Percentiles rank a stretch among this genome's conserved stretches.
Conservation (phyloP, 495 filamentous ascomycete genomes). For the Podospora fimiseda region DNA sequence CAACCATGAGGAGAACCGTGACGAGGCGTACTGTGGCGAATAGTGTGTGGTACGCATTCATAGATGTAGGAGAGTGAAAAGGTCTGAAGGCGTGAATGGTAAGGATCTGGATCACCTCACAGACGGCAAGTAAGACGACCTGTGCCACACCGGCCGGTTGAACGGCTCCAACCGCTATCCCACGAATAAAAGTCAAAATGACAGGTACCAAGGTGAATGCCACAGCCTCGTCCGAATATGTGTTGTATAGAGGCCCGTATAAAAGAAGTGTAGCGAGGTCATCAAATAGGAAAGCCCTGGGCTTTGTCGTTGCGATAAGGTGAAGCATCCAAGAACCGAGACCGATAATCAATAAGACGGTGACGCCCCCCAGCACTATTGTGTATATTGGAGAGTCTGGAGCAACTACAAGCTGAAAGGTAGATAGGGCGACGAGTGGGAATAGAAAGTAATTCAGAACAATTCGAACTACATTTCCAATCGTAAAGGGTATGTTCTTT, state of each 20-base stretch:
- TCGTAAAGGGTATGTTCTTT: conserved; percentile 90
- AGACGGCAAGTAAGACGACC: conserved; percentile 83
- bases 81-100: conserved; percentile 85
- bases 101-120: conserved; percentile 85
- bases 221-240: conserved; percentile 80
- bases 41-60: conserved; percentile 89
- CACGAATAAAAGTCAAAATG: conserved; percentile 74
- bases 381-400: conserved; percentile 57
- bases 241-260: conserved; percentile 97
- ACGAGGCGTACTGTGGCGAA: conserved; percentile 74
- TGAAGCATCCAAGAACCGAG: conserved; percentile 74
- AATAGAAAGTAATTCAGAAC: conserved; percentile 88
- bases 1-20: conserved; percentile 73
- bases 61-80: conserved; percentile 87
- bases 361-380: conserved; percentile 64
- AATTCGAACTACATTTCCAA: conserved; percentile 80
- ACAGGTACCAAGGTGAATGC: conserved; percentile 84
- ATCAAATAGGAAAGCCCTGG: conserved; percentile 82
- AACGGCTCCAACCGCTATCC: conserved; percentile 82
- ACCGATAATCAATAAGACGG: conserved; percentile 62
- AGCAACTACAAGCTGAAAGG: conserved; percentile 85
- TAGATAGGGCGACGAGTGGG: conserved; percentile 75
- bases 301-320: conserved; percentile 71
- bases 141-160: conserved; percentile 92
- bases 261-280: conserved; percentile 82